Conservation (phyloP, 768 basidiomycete species). For the Rhodotorula diobovata region DNA sequence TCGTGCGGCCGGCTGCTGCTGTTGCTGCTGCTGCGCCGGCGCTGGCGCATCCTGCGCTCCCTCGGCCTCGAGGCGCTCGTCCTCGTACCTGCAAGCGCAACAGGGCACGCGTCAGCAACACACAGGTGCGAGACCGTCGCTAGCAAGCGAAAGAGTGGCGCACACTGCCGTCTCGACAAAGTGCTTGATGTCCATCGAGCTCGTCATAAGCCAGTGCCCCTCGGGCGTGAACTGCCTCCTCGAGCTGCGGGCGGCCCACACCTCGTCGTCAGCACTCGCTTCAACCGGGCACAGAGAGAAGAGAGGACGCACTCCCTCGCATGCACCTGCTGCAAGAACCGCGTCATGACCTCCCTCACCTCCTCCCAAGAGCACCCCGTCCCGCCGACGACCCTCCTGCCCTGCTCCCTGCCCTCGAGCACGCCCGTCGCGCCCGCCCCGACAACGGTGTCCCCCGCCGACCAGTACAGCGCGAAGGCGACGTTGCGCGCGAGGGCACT, state of each 20-base stretch:
- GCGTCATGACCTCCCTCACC: constrained; percentile 70
- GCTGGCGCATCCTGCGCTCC: constrained; percentile 13
- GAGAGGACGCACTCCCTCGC: constrained; percentile 69
- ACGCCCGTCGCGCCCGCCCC: constrained; percentile 51
- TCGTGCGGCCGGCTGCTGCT: neutral
- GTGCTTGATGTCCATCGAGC: constrained; percentile 58
- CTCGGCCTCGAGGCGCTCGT: constrained; percentile 51
- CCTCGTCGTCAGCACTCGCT: neutral
- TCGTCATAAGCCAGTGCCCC: constrained; percentile 73
- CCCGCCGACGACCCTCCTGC: constrained; percentile 53
- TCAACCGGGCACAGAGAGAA: neutral
- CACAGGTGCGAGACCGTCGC: too few relatives aligned
- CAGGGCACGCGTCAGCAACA: neutral
- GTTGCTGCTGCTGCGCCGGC: constrained; percentile 19
- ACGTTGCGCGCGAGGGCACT: constrained; percentile 76
- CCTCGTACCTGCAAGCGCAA: constrained; percentile 58
- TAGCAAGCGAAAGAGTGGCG: constrained; percentile 44
- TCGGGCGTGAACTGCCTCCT: constrained; percentile 73
- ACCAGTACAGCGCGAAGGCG: constrained; percentile 73
- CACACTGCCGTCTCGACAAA: constrained; percentile 87
- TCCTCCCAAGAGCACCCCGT: constrained; percentile 54
- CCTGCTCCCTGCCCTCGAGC: constrained; percentile 45
- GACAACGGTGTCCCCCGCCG: constrained; percentile 57
- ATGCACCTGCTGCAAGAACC: constrained; percentile 73
- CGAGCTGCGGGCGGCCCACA: constrained; percentile 55